Base-by-base conservation (phyloP, 2,329 filamentous ascomycete genomes). In the Beauveria caledonica region DNA sequence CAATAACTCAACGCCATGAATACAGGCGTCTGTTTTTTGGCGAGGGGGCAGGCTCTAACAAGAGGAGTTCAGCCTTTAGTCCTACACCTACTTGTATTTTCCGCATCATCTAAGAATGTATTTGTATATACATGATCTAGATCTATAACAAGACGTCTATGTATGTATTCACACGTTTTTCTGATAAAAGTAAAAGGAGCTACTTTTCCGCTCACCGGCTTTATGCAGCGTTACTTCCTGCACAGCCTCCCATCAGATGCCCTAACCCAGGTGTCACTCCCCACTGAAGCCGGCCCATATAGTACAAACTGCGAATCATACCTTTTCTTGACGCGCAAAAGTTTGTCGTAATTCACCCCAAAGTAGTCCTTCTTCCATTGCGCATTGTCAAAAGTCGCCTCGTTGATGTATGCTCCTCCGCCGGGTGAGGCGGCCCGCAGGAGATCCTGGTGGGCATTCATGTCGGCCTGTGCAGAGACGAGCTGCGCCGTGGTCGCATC, bases 321-420 rank as follows among this genome's bases (percentile, higher is more conserved):
- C 66, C 74, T 77, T 39, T 71, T 66, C 75, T 86, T 85, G 33
- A 84, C 72, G 0, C 50, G 39, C 15, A 74, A 58, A 21, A 83
- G 64, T 10, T 63, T 64, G 1, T 66, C 60, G 60, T 82, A 82
- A 61, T 80, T 80, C 1, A 19, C 59, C 1, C 79, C 80, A 63
- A 75, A 82, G 66, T 80, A 81, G 2, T 65, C 68, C 11, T 72
- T 36, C 66, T 80, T 71, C 67, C 72, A 81, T 44, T 76, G 63
- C 0, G 70, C 70, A 65, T 80, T 71, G 39, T 69, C 68, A 53
- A 78, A 77, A 66, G 81, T 74, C 2, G 76, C 79, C 69, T 84
- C 81, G 64, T 81, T 82, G 72, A 79, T 71, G 67, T 81, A 81
- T 1, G 74, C 69, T 2, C 76, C 78, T 9, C 72, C 70, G 0